Evolutionary conservation across 805 yeast species (phyloP).

Genomic region (Candida vartiovaarae): DNA sequence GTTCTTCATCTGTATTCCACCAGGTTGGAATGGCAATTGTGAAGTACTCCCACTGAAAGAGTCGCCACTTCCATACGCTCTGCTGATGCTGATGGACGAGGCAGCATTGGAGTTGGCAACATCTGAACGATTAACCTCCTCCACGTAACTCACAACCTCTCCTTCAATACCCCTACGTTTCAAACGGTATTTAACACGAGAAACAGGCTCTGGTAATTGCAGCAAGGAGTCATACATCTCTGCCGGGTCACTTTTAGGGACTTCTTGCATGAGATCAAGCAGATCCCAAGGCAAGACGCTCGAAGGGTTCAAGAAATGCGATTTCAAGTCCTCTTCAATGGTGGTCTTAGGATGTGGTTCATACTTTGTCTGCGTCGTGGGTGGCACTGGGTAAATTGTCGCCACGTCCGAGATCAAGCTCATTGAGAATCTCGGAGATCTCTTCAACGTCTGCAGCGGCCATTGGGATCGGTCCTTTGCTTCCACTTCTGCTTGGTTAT

Average conservation of each 20-base stretch:
- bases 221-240: slow-evolving; percentile 32
- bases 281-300: slow-evolving; percentile 61
- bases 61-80: slow-evolving; percentile 60
- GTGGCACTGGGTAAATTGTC: neutral
- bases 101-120: slow-evolving; percentile 47
- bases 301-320: slow-evolving; percentile 55
- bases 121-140: slow-evolving; percentile 46
- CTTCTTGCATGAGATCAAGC: slow-evolving; percentile 58
- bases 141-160: slow-evolving; percentile 51
- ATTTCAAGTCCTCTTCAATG: slow-evolving; percentile 19
- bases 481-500: too few relatives aligned
- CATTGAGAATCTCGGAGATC: neutral
- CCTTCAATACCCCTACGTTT: slow-evolving; percentile 75
- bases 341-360: neutral
- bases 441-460: too few relatives aligned
- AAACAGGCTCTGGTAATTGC: slow-evolving; percentile 50
- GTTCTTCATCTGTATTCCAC: slow-evolving; percentile 50
- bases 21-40: slow-evolving; percentile 87
- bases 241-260: slow-evolving; percentile 32
- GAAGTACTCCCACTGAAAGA: slow-evolving; percentile 63
- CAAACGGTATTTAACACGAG: slow-evolving; percentile 60
- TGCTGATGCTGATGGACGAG: slow-evolving; percentile 64
- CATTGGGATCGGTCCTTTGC: too few relatives aligned
- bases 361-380: slow-evolving; percentile 1
- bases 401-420: slow-evolving; percentile 2